These are phyloP conservation scores for Bruguiera parviflora DNA, from an alignment of 345 rosid species.

Conservation along the genomic window DNA sequence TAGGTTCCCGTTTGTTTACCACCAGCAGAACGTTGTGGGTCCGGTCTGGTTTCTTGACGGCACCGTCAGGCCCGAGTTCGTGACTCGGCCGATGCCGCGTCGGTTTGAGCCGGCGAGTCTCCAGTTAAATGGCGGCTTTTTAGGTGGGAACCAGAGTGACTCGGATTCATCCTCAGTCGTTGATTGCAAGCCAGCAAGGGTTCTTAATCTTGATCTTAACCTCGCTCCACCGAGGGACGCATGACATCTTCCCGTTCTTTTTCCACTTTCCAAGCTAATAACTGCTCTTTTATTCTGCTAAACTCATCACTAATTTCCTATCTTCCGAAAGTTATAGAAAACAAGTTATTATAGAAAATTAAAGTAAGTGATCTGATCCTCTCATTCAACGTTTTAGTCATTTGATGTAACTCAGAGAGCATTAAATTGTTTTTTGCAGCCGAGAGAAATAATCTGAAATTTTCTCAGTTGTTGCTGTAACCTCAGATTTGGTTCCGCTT, in stretches of 20 bases:
- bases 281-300: background rate
- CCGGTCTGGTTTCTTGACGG: slow-evolving; percentile 40
- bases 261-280: slow-evolving; percentile 2
- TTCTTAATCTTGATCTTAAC: slow-evolving; percentile 58
- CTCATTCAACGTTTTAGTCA: background rate
- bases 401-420: background rate
- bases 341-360: background rate
- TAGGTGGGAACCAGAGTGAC: slow-evolving; percentile 34
- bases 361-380: too few relatives aligned
- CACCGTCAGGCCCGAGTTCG: slow-evolving; percentile 32
- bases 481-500: background rate
- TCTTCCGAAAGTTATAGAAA: background rate
- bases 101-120: slow-evolving; percentile 39
- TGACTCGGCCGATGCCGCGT: slow-evolving; percentile 41
- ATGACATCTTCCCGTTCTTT: slow-evolving; percentile 19
- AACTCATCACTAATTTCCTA: background rate
- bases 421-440: slow-evolving; percentile 4
- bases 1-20: slow-evolving; percentile 49
- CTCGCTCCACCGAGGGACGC: slow-evolving; percentile 63
- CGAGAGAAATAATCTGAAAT: background rate
- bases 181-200: slow-evolving; percentile 33
- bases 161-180: slow-evolving; percentile 41
- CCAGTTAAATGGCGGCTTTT: slow-evolving; percentile 22
- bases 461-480: slow-evolving; percentile 12
- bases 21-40: slow-evolving; percentile 23